These are phyloP conservation scores for Staphylotrichum longicolle DNA, from an alignment of 495 filamentous ascomycete genomes.

Conservation along the genomic window DNA sequence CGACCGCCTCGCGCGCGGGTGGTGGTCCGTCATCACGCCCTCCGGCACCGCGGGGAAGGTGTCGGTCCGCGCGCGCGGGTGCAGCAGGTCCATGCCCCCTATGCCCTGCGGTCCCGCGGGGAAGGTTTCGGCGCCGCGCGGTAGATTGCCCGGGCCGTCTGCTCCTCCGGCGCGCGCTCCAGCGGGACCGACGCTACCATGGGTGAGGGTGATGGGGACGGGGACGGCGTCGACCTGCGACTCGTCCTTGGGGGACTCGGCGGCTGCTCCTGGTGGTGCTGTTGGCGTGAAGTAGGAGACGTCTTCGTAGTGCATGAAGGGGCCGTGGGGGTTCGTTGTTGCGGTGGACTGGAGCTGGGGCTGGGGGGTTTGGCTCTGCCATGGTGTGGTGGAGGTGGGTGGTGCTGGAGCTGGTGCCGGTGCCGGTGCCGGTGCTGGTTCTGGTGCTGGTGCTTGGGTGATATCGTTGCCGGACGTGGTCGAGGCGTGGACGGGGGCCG, in stretches of 20 bases:
- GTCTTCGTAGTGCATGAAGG: slow-evolving; percentile 39
- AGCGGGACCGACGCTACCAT: no score
- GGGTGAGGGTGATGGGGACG: no score
- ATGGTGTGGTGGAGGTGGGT: not conserved
- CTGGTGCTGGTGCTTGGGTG: not conserved
- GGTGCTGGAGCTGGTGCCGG: slow-evolving; percentile 10
- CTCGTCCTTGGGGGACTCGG: slow-evolving; percentile 23
- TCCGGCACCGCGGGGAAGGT: slow-evolving; percentile 17
- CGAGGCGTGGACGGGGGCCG: no score
- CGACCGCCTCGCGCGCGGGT: slow-evolving; percentile 11
- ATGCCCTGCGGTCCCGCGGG: no score
- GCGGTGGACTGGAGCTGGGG: not conserved
- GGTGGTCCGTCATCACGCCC: not conserved
- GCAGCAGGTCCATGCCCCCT: no score
- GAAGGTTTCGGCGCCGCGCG: no score
- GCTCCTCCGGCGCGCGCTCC: no score
- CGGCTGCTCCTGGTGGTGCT: no score
- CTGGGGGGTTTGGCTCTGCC: not conserved
- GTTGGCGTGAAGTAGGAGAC: slow-evolving; percentile 22
- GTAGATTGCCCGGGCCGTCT: no score
- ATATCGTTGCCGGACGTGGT: slow-evolving; percentile 10
- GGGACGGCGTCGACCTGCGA: slow-evolving; percentile 2
- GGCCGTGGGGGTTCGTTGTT: not conserved
- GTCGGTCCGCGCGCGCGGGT: slow-evolving; percentile 2
- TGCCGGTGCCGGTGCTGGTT: not conserved